Percentiles rank a stretch among this genome's conserved stretches.
phyloP scores from a whole-genome alignment of 345 rosid species.

The Brassica incana region DNA sequence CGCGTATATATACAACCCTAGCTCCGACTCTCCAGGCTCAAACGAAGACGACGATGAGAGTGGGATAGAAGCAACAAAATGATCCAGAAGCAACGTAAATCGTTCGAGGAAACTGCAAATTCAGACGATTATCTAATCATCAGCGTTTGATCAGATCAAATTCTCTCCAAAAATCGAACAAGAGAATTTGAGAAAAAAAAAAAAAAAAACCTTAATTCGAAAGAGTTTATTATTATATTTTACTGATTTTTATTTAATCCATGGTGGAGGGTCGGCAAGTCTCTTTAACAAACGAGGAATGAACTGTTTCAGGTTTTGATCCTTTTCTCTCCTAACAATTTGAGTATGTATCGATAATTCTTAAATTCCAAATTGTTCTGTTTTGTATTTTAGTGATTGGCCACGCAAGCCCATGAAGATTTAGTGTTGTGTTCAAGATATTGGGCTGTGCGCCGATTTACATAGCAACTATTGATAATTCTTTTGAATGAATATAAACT shows the following conservation, averaged over 20 bases:
- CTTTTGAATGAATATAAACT: too few species aligned
- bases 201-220: background rate
- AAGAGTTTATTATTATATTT: background rate
- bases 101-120: slow-evolving; percentile 8
- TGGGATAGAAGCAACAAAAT: slow-evolving; percentile 20
- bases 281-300: slow-evolving; percentile 7
- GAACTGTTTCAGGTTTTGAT: background rate
- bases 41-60: slow-evolving; percentile 10
- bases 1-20: background rate
- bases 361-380: background rate
- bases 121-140: background rate
- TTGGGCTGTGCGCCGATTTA: background rate
- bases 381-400: background rate
- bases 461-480: too few species aligned
- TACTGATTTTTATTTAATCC: background rate
- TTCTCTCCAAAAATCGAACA: too few species aligned
- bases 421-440: too few species aligned
- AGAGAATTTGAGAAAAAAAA: too few species aligned
- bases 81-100: slow-evolving; percentile 18
- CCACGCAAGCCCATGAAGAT: too few species aligned
- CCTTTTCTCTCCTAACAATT: background rate
- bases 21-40: slow-evolving; percentile 54
- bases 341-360: background rate
- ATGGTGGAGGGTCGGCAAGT: slow-evolving; percentile 18
- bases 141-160: background rate